Conservation (phyloP, 2,329 filamentous ascomycete species). For the Phialophora macrospora region DNA sequence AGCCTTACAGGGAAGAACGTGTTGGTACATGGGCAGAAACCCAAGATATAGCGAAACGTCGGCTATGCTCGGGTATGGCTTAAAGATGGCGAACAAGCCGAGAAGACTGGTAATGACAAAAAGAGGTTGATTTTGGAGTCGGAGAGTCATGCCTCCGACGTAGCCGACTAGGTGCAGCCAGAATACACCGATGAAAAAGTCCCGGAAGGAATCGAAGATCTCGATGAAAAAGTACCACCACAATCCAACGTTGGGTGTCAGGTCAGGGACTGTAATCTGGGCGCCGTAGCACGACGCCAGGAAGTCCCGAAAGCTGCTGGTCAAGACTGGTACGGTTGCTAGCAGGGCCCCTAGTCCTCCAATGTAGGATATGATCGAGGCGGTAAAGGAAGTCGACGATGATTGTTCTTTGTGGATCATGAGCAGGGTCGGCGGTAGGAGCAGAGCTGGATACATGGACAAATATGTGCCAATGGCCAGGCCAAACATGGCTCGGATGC, state of each 20-base stretch:
- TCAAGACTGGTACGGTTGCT: slow-evolving; percentile 55
- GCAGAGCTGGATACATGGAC: slow-evolving; percentile 85
- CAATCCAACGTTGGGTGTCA: slow-evolving; percentile 91
- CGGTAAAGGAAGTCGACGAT: slow-evolving; percentile 20
- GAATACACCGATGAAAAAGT: slow-evolving; percentile 97
- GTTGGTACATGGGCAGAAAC: slow-evolving; percentile 82
- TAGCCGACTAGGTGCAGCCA: slow-evolving; percentile 95
- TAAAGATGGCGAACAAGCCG: slow-evolving; percentile 92
- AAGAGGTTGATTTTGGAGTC: slow-evolving; percentile 81
- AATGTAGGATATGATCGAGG: slow-evolving; percentile 41
- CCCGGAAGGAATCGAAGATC: slow-evolving; percentile 97
- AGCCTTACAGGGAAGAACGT: slow-evolving; percentile 77
- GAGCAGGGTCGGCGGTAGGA: slow-evolving; percentile 81
- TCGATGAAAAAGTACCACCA: slow-evolving; percentile 99
- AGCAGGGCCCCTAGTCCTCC: slow-evolving; percentile 31
- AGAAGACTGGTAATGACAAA: slow-evolving; percentile 83
- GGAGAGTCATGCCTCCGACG: slow-evolving; percentile 81
- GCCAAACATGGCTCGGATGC: slow-evolving; percentile 78
- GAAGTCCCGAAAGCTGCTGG: slow-evolving; percentile 83
- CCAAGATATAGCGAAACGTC: slow-evolving; percentile 87
- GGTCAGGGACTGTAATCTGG: slow-evolving; percentile 84
- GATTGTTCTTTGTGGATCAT: slow-evolving; percentile 47
- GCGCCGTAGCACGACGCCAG: slow-evolving; percentile 88
- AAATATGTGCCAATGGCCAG: slow-evolving; percentile 87
- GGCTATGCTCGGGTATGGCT: slow-evolving; percentile 91